Evolutionary conservation across 2,329 filamentous ascomycete species (phyloP).

Genomic region (Parascedosporium putredinis): DNA sequence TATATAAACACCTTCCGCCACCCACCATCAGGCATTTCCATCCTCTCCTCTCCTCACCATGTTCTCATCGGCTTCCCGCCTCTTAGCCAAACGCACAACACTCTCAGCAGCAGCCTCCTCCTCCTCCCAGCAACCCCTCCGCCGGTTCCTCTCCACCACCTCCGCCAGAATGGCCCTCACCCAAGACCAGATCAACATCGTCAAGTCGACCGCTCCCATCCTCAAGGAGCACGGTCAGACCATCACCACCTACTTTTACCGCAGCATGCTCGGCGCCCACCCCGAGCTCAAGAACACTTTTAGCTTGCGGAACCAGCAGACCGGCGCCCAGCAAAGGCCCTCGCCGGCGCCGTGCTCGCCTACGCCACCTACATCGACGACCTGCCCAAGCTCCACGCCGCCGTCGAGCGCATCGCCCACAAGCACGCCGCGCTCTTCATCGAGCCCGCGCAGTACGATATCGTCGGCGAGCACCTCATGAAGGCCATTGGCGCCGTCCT

Average conservation of each 20-base stretch:
- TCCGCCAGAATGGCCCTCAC: conserved; percentile 39
- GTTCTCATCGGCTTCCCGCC: conserved; percentile 3
- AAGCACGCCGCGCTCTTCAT: conserved; percentile 68
- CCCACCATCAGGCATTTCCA: background rate
- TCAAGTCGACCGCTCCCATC: conserved; percentile 69
- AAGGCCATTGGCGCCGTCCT: conserved; percentile 58
- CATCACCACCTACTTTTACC: conserved; percentile 67
- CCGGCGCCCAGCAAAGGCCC: conserved; percentile 58
- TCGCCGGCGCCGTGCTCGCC: conserved; percentile 58
- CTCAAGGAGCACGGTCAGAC: conserved; percentile 56
- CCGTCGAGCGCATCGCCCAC: conserved; percentile 59
- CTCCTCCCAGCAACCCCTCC: background rate
- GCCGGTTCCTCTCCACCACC: conserved; percentile 6
- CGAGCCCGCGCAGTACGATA: conserved; percentile 55
- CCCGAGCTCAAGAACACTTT: conserved; percentile 61
- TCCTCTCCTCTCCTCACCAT: conserved; percentile 4
- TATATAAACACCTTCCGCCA: background rate
- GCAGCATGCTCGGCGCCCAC: conserved; percentile 52
- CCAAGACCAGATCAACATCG: conserved; percentile 53
- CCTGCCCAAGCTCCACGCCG: conserved; percentile 44
- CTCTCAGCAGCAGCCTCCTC: conserved; percentile 1
- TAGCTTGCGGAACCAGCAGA: conserved; percentile 58
- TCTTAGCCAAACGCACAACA: conserved; percentile 2
- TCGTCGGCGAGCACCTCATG: conserved; percentile 60
- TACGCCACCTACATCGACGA: conserved; percentile 67